Conservation (phyloP, 1,284 basidiomycete genomes). For the Ganoderma resinaceum region DNA sequence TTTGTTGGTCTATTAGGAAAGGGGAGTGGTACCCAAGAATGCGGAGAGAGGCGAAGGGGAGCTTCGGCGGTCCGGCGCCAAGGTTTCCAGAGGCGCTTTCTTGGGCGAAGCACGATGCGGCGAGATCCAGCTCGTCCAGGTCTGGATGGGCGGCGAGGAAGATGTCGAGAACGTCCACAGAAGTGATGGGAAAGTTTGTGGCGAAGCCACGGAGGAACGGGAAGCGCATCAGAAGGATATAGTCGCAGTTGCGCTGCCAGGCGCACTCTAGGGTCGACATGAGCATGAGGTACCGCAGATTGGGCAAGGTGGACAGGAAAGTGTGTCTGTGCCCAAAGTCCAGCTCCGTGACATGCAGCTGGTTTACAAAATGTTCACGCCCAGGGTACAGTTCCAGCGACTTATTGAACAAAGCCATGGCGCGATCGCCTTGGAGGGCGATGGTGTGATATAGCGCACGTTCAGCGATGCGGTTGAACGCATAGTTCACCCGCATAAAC, state of each 20-base stretch:
- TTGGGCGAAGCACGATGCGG: background rate
- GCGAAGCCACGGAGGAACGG: background rate
- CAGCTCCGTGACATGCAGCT: background rate
- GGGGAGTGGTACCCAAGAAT: background rate
- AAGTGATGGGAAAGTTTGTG: background rate
- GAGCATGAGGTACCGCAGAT: background rate
- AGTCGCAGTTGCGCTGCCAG: background rate
- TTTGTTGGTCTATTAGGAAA: background rate
- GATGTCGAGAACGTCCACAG: background rate
- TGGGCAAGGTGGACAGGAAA: background rate
- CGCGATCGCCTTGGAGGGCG: background rate
- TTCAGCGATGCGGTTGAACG: background rate
- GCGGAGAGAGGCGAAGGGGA: background rate
- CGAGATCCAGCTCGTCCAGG: background rate
- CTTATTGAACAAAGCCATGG: background rate
- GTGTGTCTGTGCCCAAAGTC: background rate
- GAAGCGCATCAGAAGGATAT: background rate
- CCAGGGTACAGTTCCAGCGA: background rate
- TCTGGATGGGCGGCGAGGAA: background rate
- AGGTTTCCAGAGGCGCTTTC: background rate
- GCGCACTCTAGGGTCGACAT: background rate
- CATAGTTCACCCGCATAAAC: background rate
- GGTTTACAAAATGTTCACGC: background rate
- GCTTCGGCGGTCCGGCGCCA: background rate
- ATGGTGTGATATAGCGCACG: background rate